Evolutionary conservation across 257 asterid species (phyloP), one percentile per base, ranked within the genome.

Genomic region (Solanum pimpinellifolium): DNA sequence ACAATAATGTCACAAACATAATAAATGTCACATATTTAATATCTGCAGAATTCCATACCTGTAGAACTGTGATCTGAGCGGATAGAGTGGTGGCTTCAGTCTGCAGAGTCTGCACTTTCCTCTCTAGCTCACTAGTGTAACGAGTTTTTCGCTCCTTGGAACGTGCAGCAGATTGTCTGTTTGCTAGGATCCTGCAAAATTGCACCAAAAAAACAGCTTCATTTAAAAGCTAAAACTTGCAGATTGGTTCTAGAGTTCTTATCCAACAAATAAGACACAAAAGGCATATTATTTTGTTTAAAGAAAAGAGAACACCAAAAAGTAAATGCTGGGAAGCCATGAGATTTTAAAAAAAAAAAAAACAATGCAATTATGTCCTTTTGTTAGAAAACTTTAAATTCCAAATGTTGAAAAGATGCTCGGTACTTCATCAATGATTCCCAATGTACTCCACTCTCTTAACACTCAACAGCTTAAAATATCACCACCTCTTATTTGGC

Each of bases 141-240:
- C 95, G 95, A 29, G 92, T 89, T 82, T 97, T 95, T 87, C 99
- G 92, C 92, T 97, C 99, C 88, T 97, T 97, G 0, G 99, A 97
- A 23, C 98, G 94, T 18, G 99, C 98, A 8, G 99, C 99, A 82
- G 99, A 97, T 90, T 97, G 98, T 77, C 99, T 94, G 87, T 97
- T 97, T 29, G 99, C 98, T 59, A 97, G 96, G 89, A 95, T 94
- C 92, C 98, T 96, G 89, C 88, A 91, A 85, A 72, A 44, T 72
- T 84, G 70, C 88, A 86, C 9, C 49, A 80, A 60, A 23, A 81
- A 60, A 65, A 69, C 7, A 35, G 3, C 31, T 83, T 69, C 83
- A 62, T 77, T 85, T 10, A 65, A 60, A 29, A 39, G 66, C 44
- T 66, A 25, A 75, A 86, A 83, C 59, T 87, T 35, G 76, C 87